Evolutionary conservation across 2,329 filamentous ascomycete species (phyloP).

Genomic region (Penicillium fuscoglaucum): DNA sequence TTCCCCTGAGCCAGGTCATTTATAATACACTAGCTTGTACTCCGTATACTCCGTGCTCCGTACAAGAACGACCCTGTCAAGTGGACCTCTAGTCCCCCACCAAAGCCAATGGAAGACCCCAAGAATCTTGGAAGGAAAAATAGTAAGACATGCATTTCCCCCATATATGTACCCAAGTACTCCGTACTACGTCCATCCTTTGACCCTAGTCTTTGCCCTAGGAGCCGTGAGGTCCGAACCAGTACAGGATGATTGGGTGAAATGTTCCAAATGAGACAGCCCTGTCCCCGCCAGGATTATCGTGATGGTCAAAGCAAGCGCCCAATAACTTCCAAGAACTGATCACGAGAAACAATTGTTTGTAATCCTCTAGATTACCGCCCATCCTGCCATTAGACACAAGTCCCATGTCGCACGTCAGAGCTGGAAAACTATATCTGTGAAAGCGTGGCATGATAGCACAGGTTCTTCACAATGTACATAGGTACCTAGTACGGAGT

Average conservation of each 20-base stretch:
- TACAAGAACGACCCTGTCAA: conserved; percentile 24
- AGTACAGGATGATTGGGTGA: neutral
- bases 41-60: neutral
- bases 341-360: neutral
- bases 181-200: neutral
- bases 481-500: neutral
- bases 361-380: neutral
- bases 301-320: neutral
- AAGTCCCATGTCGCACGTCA: conserved; percentile 2
- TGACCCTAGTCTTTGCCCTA: neutral
- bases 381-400: neutral
- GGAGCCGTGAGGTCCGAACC: neutral
- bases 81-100: conserved; percentile 23
- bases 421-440: neutral
- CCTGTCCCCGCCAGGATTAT: neutral
- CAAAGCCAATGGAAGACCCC: conserved; percentile 28
- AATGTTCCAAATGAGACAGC: neutral
- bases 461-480: neutral
- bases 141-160: conserved; percentile 16
- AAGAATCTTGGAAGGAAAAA: conserved; percentile 27
- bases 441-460: neutral
- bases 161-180: neutral
- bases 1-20: neutral
- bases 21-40: conserved; percentile 7
- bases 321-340: neutral